Base-by-base conservation (phyloP, 1,284 basidiomycete genomes). In the Marasmius oreades region DNA sequence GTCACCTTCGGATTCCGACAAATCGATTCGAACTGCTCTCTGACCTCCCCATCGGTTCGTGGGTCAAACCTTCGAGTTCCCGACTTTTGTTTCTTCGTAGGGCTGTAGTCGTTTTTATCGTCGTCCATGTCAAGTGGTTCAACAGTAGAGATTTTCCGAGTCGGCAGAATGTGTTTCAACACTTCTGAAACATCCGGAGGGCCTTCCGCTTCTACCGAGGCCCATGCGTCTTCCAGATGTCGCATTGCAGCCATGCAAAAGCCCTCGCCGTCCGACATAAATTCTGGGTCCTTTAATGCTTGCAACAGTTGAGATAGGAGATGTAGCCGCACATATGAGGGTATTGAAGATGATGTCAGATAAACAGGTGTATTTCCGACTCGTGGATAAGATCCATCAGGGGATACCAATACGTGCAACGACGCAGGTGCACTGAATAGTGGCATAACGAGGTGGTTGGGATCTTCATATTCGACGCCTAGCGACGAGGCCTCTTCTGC, bases 241-340 rank as follows among this genome's bases (percentile, higher is more conserved):
- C 90, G 84, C 68, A 93, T 85, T 59, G 89, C 79, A 33, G 86
- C 83, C 69, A 92, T 84, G 50, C 90, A 77, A 52, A 94, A 84
- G 2, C 89, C 88, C 61, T 90, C 85, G 0, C 84, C 88, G 0
- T 77, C 69, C 59, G 88, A 83, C 18, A 86, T 67, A 24, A 92
- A 80, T 52, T 82, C 79, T 2, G 76, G 77, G 14, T 73, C 71
- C 58, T 80, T 72, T 69, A 87, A 77, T 8, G 78, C 79, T 5
- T 66, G 58, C 7, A 92, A 73, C 14, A 92, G 74, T 39, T 77
- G 76, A 2, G 84, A 80, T n/a, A 93, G 79, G 16, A 97, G 78
- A 63, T 96, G 86, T 0, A 98, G 81, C 33, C 92, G 86, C 59
- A 97, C 77, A 69, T 97, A 98, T 0, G 93, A 81, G 0, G 95